Percentiles rank a stretch among this genome's conserved stretches.
These are phyloP conservation scores for Mikania micrantha DNA, from an alignment of 129 eudicot species.

Conservation along the genomic window DNA sequence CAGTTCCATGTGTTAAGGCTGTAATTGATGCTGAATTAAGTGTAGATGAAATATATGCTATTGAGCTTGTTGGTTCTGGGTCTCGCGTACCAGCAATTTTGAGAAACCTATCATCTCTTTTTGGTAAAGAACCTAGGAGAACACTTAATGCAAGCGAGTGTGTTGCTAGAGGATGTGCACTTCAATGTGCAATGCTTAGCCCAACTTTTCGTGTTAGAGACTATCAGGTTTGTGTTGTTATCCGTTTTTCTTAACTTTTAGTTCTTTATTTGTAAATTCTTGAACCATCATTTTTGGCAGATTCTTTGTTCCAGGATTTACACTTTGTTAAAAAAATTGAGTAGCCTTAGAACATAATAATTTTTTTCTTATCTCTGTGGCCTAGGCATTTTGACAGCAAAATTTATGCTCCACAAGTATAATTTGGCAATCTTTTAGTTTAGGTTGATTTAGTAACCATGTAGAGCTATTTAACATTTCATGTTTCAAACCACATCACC, in stretches of 20 bases:
- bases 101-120: slow-evolving; percentile 43
- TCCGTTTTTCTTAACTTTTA: neutral
- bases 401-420: neutral
- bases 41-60: slow-evolving; percentile 54
- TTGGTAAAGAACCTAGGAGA: slow-evolving; percentile 68
- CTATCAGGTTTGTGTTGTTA: slow-evolving; percentile 61
- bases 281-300: neutral
- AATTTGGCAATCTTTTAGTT: neutral
- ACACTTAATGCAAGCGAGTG: slow-evolving; percentile 97
- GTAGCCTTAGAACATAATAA: neutral
- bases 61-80: slow-evolving; percentile 98
- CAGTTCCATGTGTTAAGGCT: slow-evolving; percentile 73
- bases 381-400: neutral
- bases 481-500: slow-evolving; percentile 4
- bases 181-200: slow-evolving; percentile 98
- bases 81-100: slow-evolving; percentile 85
- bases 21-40: slow-evolving; percentile 55
- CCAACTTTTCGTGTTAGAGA: slow-evolving; percentile 87
- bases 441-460: neutral
- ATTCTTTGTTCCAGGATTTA: neutral
- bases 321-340: neutral
- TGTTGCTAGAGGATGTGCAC: slow-evolving; percentile 98
- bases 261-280: neutral
- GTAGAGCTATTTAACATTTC: neutral
- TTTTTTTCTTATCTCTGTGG: neutral